Evolutionary conservation across 345 rosid species (phyloP).

Genomic region (Noccaea caerulescens): DNA sequence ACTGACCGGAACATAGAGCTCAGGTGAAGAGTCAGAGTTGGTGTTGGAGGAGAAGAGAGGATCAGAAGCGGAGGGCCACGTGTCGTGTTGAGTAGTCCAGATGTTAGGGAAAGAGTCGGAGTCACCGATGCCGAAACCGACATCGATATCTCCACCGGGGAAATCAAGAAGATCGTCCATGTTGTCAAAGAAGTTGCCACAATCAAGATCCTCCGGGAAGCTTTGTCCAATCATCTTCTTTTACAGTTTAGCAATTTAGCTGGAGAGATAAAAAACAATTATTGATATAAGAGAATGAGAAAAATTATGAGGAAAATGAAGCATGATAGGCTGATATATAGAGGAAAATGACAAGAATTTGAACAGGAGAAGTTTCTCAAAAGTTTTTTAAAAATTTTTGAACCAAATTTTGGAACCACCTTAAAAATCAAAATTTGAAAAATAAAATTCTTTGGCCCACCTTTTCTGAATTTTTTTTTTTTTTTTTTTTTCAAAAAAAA

Average conservation of each 20-base stretch:
- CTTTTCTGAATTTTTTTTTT: slow-evolving; percentile 20
- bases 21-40: slow-evolving; percentile 68
- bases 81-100: slow-evolving; percentile 72
- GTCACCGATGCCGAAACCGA: slow-evolving; percentile 46
- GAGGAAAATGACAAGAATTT: slow-evolving; percentile 33
- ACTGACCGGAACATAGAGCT: slow-evolving; percentile 91
- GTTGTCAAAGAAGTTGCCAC: slow-evolving; percentile 93
- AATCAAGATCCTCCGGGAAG: slow-evolving; percentile 83
- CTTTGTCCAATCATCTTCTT: slow-evolving; percentile 68
- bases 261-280: neutral
- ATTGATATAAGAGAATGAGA: neutral
- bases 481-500: neutral
- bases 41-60: slow-evolving; percentile 62
- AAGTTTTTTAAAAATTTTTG: slow-evolving; percentile 15
- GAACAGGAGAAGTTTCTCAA: slow-evolving; percentile 34
- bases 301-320: neutral
- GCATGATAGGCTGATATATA: neutral
- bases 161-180: slow-evolving; percentile 89
- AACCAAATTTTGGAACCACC: slow-evolving; percentile 41
- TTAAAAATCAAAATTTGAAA: slow-evolving; percentile 38
- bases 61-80: slow-evolving; percentile 60
- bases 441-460: slow-evolving; percentile 42
- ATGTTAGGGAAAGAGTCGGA: slow-evolving; percentile 57
- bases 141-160: slow-evolving; percentile 71
- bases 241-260: slow-evolving; percentile 35